Conservation (phyloP, 352 stramenopile genomes). For the Phytophthora rubi region DNA sequence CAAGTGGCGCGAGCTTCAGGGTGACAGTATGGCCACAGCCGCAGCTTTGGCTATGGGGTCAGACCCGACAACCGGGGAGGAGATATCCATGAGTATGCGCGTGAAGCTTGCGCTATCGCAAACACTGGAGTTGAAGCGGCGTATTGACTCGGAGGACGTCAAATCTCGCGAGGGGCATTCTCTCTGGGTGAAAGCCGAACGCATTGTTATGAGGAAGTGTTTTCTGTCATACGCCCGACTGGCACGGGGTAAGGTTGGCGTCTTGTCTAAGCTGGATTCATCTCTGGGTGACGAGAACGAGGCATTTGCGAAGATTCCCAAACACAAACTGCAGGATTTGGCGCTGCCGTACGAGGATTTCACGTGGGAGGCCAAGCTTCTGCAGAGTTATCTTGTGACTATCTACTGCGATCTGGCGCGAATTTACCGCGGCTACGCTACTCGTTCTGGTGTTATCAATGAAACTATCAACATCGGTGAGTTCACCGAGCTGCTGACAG, state of each 20-base stretch:
- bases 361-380: conserved; percentile 70
- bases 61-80: conserved; percentile 21
- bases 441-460: conserved; percentile 41
- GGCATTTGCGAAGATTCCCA: conserved; percentile 59
- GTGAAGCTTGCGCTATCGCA: conserved; percentile 79
- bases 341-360: conserved; percentile 70
- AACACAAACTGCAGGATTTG: conserved; percentile 57
- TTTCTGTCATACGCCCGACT: conserved; percentile 76
- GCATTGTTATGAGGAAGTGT: conserved; percentile 81
- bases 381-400: conserved; percentile 73
- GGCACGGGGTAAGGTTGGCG: conserved; percentile 64
- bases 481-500: conserved; percentile 60
- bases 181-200: conserved; percentile 72
- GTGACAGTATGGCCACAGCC: conserved; percentile 8
- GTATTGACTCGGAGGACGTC: conserved; percentile 61
- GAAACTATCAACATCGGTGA: conserved; percentile 62
- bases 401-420: conserved; percentile 76
- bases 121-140: conserved; percentile 75
- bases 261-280: conserved; percentile 60
- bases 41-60: not conserved
- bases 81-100: conserved; percentile 49
- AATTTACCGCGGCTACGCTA: conserved; percentile 77
- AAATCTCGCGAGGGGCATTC: conserved; percentile 69
- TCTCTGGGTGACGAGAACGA: conserved; percentile 61
- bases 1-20: conserved; percentile 72